Base-by-base conservation (phyloP, 2,329 filamentous ascomycete species). In the Endoconidiophora laricicola region DNA sequence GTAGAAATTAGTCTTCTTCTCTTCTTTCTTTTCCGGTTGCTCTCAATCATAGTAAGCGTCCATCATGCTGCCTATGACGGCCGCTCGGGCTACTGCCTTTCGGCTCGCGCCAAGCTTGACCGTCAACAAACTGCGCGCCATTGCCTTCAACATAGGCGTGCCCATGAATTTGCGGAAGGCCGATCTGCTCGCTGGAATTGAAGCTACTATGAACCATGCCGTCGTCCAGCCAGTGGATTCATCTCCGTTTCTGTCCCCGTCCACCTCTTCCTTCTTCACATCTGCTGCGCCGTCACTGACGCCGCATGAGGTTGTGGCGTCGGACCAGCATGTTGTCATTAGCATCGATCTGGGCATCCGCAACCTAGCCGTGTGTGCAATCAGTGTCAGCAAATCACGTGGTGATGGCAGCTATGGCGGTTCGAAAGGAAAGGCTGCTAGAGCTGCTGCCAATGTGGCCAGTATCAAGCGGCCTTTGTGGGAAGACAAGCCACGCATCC, bases 311-410 rank as follows among this genome's bases (percentile, higher is more conserved):
- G 41, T 3, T 14, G 22, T 24, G 6, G 18, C 46, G 9, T 37
- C 36, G 12, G 22, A 3, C 6, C 43, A 18, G 16, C 24, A 37
- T 14, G 26, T 45, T 6, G 38, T 52, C 16, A 38, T 52, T 20
- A 47, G 44, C n/a, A 52, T 52, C 24, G 49, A 52, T 36, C 47
- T 52, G 44, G 49, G 49, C 23, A 52, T 52, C 18, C 49, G 49
- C 20, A 52, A 52, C 20, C 42, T 52, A n/a, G 49, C 49, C n/a
- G 16, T 52, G 10, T 46, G 43, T 22, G 45, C 47, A 14, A n/a
- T 50, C 36, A 38, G 16, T 33, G 20, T 39, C 10, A 16, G 41
- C 6, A 12, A 20, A 22, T 6, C 7, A 33, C 29, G 29, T 33
- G 38, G 12, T n/a, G 7, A 24, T 12, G 49, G 24, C 16, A 14